Evolutionary conservation across 108 stramenopile species (phyloP), one percentile per base, ranked within the genome.

Genomic region (Mediolabrus comicus): DNA sequence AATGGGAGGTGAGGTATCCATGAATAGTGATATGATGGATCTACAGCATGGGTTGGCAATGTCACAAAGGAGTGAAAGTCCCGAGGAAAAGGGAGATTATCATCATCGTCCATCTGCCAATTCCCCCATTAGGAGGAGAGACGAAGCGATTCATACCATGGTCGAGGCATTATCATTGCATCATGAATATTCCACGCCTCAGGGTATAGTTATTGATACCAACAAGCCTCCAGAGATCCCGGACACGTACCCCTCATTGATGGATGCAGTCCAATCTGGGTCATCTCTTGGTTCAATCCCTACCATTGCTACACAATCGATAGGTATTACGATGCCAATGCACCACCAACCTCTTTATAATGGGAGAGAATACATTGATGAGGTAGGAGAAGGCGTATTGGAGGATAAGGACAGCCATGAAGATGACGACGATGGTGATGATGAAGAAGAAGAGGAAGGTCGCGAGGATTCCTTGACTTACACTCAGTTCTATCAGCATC

Each of bases 41-140:
- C 28, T 69, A 13, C 34, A 59, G n/a, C 38, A 59, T 13, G 68
- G 53, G 13, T 59, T 59, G 27, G 57, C 68, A 28, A 59, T 67
- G 58, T 28, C 58, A 17, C 29, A 35, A 11, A 59, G 32, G 27
- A 31, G 31, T 16, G 58, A 59, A 54, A 43, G 43, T 25, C 24
- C 19, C 19, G 55, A 57, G 36, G 39, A 38, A 0, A 55, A 58
- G 16, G 67, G 30, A 6, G 53, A 67, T 12, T 11, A 67, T 3
- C 39, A 35, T 57, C 27, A 39, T 16, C n/a, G 38, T 56, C 25
- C 34, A 49, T 6, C 14, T 16, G 24, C 16, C 7, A 58, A 33
- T 31, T 38, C 19, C 63, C 36, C 41, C 16, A 43, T 43, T 43
- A 43, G 41, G 17, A 43, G 41, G 16, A 43, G 41, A 16, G 41